phyloP scores from a whole-genome alignment of 2,329 filamentous ascomycete genomes.

The Xylariaceae sp. region DNA sequence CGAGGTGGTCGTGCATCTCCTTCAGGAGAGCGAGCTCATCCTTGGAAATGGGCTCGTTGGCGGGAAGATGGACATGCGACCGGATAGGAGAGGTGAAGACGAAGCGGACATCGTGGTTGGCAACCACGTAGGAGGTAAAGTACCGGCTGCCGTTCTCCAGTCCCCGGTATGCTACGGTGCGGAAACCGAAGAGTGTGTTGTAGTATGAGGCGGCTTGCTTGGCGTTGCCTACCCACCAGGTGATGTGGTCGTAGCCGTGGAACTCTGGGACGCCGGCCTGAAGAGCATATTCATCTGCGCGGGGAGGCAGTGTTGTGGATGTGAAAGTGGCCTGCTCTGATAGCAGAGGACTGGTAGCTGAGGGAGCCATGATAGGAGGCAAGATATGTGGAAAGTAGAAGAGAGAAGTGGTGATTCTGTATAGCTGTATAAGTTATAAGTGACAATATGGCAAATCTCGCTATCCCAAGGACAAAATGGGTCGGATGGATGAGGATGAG shows the following conservation, averaged over 20 bases:
- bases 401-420: too few species aligned
- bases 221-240: constrained; percentile 95
- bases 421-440: too few species aligned
- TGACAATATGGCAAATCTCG: too few species aligned
- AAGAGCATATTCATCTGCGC: constrained; percentile 51
- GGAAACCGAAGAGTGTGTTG: constrained; percentile 80
- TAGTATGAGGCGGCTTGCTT: constrained; percentile 93
- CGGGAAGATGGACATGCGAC: constrained; percentile 48
- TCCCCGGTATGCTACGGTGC: constrained; percentile 74
- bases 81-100: constrained; percentile 79
- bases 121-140: constrained; percentile 77
- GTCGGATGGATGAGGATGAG: background rate
- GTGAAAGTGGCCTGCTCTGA: constrained; percentile 42
- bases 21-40: constrained; percentile 61
- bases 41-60: constrained; percentile 55
- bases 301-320: constrained; percentile 35
- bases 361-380: constrained; percentile 50
- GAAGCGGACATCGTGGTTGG: constrained; percentile 71
- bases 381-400: background rate
- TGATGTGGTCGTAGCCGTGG: constrained; percentile 84
- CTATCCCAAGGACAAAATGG: background rate
- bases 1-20: constrained; percentile 77
- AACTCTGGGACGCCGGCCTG: constrained; percentile 53
- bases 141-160: constrained; percentile 81
- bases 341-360: constrained; percentile 48